These are phyloP conservation scores for Polychaeton citri DNA, from an alignment of 2,329 filamentous ascomycete species.

Conservation along the genomic window DNA sequence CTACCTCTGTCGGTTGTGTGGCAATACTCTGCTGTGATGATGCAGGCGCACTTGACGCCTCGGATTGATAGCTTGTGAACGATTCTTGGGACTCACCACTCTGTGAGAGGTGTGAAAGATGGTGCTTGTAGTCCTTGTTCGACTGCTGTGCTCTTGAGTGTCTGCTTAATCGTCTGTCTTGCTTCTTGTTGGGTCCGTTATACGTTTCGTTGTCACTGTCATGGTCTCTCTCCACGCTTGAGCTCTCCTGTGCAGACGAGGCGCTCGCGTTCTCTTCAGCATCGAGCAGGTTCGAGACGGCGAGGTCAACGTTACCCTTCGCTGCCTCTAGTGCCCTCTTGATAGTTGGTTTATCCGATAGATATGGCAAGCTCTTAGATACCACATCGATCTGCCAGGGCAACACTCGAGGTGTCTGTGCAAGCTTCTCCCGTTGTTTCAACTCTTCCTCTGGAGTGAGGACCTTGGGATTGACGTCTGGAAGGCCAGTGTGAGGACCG, in stretches of 20 bases:
- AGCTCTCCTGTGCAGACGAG: slow-evolving; percentile 31
- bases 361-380: slow-evolving; percentile 36
- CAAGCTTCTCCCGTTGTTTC: slow-evolving; percentile 23
- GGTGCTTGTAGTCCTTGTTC: slow-evolving; percentile 11
- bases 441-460: slow-evolving; percentile 28
- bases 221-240: slow-evolving; percentile 38
- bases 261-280: slow-evolving; percentile 29
- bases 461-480: slow-evolving; percentile 29
- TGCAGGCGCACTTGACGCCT: slow-evolving; percentile 17
- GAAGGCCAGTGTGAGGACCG: slow-evolving; percentile 45
- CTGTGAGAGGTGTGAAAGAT: background rate
- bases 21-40: slow-evolving; percentile 12
- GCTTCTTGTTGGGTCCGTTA: slow-evolving; percentile 40
- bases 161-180: slow-evolving; percentile 32
- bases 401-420: slow-evolving; percentile 26
- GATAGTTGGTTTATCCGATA: slow-evolving; percentile 37
- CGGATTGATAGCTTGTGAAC: slow-evolving; percentile 19
- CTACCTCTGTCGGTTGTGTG: slow-evolving; percentile 6
- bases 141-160: slow-evolving; percentile 25
- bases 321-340: slow-evolving; percentile 39
- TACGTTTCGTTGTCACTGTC: slow-evolving; percentile 37
- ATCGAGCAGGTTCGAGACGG: slow-evolving; percentile 40
- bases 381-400: slow-evolving; percentile 45
- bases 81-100: slow-evolving; percentile 20
- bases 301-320: slow-evolving; percentile 40